A percentile compares a stretch with the other conserved stretches of the same genome.
phyloP scores from a whole-genome alignment of 345 rosid genomes.

The Syzygium grande region DNA sequence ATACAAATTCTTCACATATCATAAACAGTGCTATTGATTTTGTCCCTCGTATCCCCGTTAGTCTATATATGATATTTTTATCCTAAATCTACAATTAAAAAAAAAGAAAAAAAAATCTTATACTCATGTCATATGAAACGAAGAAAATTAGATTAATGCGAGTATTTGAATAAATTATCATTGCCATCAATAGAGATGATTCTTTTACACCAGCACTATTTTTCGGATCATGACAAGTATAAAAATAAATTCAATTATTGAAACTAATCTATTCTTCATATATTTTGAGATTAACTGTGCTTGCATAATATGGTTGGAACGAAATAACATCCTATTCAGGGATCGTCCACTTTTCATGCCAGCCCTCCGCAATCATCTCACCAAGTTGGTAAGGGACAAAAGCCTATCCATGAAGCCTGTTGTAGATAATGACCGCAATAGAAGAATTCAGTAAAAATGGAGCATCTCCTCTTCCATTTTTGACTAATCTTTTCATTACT shows the following conservation, averaged over 20 bases:
- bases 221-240: neutral
- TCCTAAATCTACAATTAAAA: neutral
- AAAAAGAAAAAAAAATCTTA: too few species aligned
- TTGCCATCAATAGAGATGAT: neutral
- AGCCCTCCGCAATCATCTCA: too few species aligned
- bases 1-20: neutral
- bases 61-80: neutral
- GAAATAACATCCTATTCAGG: too few species aligned
- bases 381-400: too few species aligned
- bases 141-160: neutral
- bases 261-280: rapidly evolving
- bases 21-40: neutral
- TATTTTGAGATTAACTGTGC: neutral
- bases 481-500: too few species aligned
- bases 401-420: too few species aligned
- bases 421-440: too few species aligned
- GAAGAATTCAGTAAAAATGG: too few species aligned
- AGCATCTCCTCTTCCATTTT: too few species aligned
- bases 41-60: neutral
- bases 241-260: neutral
- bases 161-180: neutral
- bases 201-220: neutral
- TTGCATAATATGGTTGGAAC: too few species aligned
- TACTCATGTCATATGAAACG: neutral
- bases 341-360: too few species aligned